Evolutionary conservation across 2,329 filamentous ascomycete species (phyloP).

Genomic region (Ilyonectria destructans): DNA sequence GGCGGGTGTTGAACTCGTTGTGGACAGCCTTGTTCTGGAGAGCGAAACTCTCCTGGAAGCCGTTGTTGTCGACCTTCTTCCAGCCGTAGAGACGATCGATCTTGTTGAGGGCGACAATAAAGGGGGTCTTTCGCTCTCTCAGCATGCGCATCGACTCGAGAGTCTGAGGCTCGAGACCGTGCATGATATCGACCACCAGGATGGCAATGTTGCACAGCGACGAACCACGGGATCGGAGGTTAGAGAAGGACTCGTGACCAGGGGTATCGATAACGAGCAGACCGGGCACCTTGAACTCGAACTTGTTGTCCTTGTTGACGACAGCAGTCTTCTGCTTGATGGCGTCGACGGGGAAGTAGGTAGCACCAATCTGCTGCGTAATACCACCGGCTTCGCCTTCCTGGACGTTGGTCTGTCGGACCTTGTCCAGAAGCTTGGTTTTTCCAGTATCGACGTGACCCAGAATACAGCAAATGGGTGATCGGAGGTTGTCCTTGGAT

Average conservation of each 20-base stretch:
- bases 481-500: conserved; percentile 94
- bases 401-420: conserved; percentile 98
- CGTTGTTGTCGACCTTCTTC: conserved; percentile 99
- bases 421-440: conserved; percentile 99
- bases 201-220: conserved; percentile 99
- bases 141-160: conserved; percentile 97
- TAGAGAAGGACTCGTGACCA: conserved; percentile 99
- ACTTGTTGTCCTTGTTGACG: conserved; percentile 90
- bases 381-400: conserved; percentile 99
- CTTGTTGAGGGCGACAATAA: conserved; percentile 99
- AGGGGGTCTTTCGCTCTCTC: conserved; percentile 94
- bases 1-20: conserved; percentile 92
- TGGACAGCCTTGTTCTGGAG: conserved; percentile 94
- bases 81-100: conserved; percentile 99
- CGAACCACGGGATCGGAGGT: conserved; percentile 95
- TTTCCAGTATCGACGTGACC: conserved; percentile 99
- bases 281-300: conserved; percentile 98
- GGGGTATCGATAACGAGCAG: conserved; percentile 97
- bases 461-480: conserved; percentile 99
- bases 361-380: conserved; percentile 99
- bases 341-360: conserved; percentile 97
- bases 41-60: conserved; percentile 92
- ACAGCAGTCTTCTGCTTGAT: conserved; percentile 93
- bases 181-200: conserved; percentile 99
- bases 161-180: conserved; percentile 97